Base-by-base conservation (phyloP, 2,329 filamentous ascomycete species). In the Arthrobotrys conoides region DNA sequence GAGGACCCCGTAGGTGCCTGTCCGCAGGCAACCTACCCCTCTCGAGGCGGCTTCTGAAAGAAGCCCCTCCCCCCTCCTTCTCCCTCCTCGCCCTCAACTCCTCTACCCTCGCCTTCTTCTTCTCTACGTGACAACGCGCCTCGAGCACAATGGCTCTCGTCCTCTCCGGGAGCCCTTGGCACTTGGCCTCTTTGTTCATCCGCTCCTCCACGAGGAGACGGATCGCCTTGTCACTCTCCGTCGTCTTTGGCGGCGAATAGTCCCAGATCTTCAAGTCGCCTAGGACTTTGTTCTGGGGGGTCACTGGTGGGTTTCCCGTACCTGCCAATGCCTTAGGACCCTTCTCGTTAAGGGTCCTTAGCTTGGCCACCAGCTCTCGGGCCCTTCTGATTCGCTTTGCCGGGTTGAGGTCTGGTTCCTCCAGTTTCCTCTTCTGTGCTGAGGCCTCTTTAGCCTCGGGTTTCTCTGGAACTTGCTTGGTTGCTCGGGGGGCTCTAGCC, bases 31-130 rank as follows among this genome's bases (percentile, higher is more conserved):
- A 48, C 22, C 22, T 20, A 57, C 30, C 48, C 44, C 69, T 27
- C 33, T 57, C 49, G 24, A 73, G 49, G 30, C 70, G 70, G 51
- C 41, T 46, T 14, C 46, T 51, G 44, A 73, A 73, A 9, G 70
- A 73, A 30, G 36, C 16, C 70, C 70, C 61, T n/a, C 69, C 14
- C 27, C 48, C 16, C 0, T 30, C 16, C 0, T 16, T 9, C 20
- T 5, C 38, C 18, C 51, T 49, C 41, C 30, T 38, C 20, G 38
- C 36, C 36, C 30, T 36, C 6, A 73, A n/a, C 10, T 41, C 44
- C 27, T 38, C n/a, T 0, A 53, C 18, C 61, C 61, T 73, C 1
- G 18, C 12, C 44, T 61, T 66, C 30, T 73, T 73, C 27, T 24
- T 59, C 44, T 67, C 51, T 0, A 10, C 55, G 1, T 51, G 61